phyloP scores from a whole-genome alignment of 305 asterid genomes.

The Fraxinus platypoda region DNA sequence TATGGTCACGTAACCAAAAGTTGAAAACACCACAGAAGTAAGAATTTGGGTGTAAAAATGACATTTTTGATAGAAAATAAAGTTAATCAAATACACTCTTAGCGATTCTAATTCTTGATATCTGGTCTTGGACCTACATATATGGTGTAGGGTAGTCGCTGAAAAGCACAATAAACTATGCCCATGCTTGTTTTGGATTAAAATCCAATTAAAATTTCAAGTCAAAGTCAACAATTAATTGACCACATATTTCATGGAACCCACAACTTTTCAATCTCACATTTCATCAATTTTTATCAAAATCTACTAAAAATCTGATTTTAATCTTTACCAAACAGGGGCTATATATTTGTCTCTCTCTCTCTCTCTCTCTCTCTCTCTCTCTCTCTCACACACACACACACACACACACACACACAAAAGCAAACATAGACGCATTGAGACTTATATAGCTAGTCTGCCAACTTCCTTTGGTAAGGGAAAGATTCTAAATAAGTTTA shows the following conservation, averaged over 20 bases:
- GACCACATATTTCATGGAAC: too few relatives aligned
- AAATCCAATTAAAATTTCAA: too few relatives aligned
- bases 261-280: too few relatives aligned
- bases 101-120: constrained; percentile 4
- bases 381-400: background rate
- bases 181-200: too few relatives aligned
- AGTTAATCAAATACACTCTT: background rate
- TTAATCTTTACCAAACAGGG: too few relatives aligned
- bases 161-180: background rate
- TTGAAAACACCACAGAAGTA: too few relatives aligned
- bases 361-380: background rate
- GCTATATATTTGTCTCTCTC: background rate
- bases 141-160: background rate
- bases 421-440: background rate
- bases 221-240: too few relatives aligned
- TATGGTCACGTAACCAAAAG: too few relatives aligned
- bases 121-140: background rate
- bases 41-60: too few relatives aligned
- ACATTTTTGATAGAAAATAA: too few relatives aligned
- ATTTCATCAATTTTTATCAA: too few relatives aligned
- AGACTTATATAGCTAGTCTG: background rate
- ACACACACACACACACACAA: background rate
- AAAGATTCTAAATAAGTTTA: background rate
- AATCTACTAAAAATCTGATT: too few relatives aligned
- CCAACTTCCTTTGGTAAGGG: constrained; percentile 10